phyloP scores from a whole-genome alignment of 108 stramenopile genomes.

The Nitzschia putrida region DNA sequence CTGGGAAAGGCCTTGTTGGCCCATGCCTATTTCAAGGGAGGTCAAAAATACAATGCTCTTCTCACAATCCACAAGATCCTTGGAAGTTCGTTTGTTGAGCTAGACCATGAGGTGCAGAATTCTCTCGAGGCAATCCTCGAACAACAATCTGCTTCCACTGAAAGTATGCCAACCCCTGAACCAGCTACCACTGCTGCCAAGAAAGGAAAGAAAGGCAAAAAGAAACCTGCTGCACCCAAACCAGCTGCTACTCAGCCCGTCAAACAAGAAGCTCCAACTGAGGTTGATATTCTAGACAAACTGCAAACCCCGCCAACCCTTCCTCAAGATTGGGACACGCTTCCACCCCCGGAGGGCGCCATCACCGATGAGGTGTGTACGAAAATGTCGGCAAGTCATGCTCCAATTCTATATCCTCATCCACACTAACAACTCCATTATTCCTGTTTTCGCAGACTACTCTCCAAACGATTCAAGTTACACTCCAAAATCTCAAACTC shows the following conservation, averaged over 20 bases:
- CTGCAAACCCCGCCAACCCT: slow-evolving; percentile 29
- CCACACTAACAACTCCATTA: neutral
- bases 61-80: slow-evolving; percentile 46
- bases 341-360: slow-evolving; percentile 15
- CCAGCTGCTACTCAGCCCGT: slow-evolving; percentile 4
- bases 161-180: slow-evolving; percentile 5
- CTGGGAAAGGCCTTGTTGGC: slow-evolving; percentile 63
- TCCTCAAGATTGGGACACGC: slow-evolving; percentile 34
- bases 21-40: slow-evolving; percentile 60
- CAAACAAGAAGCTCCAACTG: slow-evolving; percentile 7
- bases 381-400: neutral
- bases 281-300: slow-evolving; percentile 32
- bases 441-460: slow-evolving; percentile 26
- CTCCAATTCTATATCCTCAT: neutral
- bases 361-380: slow-evolving; percentile 39
- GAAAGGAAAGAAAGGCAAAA: slow-evolving; percentile 48
- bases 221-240: slow-evolving; percentile 2
- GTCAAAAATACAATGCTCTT: slow-evolving; percentile 56
- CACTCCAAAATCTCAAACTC: slow-evolving; percentile 36
- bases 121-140: slow-evolving; percentile 13
- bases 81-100: slow-evolving; percentile 41
- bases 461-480: slow-evolving; percentile 48
- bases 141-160: slow-evolving; percentile 2
- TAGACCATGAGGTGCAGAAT: slow-evolving; percentile 35
- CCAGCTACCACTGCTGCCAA: slow-evolving; percentile 14